Evolutionary conservation across 2,329 filamentous ascomycete genomes (phyloP), one percentile per base, ranked within the genome.

Genomic region (Epichloe amarillans): DNA sequence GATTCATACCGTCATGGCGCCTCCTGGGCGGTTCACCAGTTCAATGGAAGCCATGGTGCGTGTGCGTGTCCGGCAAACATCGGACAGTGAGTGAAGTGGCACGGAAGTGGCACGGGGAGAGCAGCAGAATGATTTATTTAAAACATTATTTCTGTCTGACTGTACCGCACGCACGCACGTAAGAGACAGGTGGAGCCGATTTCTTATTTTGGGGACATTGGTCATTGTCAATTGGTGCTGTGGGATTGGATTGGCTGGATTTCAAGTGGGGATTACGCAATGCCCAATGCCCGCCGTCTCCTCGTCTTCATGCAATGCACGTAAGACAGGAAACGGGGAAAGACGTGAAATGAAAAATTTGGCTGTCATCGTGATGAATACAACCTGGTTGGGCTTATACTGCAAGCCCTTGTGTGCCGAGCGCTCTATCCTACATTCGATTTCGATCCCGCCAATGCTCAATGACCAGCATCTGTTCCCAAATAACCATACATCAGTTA

Each of bases 21-120:
- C 68, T 61, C 72, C 70, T 54, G 72, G 72, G 58, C 72, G 71
- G 58, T 69, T 68, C 58, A 69, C 72, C 57, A 75, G 65, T 62
- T 73, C 67, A 66, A 76, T 73, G 66, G 73, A 65, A 63, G 72
- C 71, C 73, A 76, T 77, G 50, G 49, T 66, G 55, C 52, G 51
- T 50, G 49, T 66, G 55, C 52, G 51, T 50, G 37, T n/a, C 36
- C 39, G 46, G 38, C 45, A 37, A 37, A 2, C 30, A 46, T 36
- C 33, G 37, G n/a, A 15, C 4, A n/a, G 8, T 2, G 10, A 8
- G 19, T 17, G 17, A 7, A n/a, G 19, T 17, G 17, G 17, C 17
- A 17, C 17, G 17, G 17, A 17, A 17, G 17, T n/a, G 17, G 38
- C 14, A 39, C 15, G 38, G n/a, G 17, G 38, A n/a, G n/a, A 49